A percentile compares a stretch with the other conserved stretches of the same genome.
Conservation (phyloP, 129 eudicot species). For the Heracleum sosnowskyi region DNA sequence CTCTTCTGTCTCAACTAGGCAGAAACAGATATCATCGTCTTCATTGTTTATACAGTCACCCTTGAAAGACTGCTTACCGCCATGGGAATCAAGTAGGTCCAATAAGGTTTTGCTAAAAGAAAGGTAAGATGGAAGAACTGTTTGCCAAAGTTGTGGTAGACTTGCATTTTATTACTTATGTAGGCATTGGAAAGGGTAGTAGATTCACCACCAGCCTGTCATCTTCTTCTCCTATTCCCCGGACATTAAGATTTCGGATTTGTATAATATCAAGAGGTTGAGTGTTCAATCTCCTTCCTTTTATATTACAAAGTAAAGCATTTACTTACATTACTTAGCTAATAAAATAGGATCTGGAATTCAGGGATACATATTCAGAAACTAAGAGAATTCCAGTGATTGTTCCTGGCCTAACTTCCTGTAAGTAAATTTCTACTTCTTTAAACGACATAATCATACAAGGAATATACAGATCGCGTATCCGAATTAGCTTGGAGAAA, state of each 20-base stretch:
- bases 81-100: conserved; percentile 48
- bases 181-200: conserved; percentile 11
- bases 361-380: conserved; percentile 15
- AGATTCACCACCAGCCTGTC: background rate
- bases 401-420: conserved; percentile 1
- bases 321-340: background rate
- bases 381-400: conserved; percentile 12
- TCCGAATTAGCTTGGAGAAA: conserved; percentile 40
- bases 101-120: conserved; percentile 29
- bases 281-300: background rate
- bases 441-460: conserved; percentile 21
- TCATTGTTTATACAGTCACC: conserved; percentile 67
- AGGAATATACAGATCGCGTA: conserved; percentile 31
- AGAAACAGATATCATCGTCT: conserved; percentile 58
- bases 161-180: background rate
- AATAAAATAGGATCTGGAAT: background rate
- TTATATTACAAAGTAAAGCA: background rate
- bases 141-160: background rate
- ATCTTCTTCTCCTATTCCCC: background rate
- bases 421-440: conserved; percentile 7
- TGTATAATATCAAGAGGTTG: background rate
- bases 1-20: conserved; percentile 66
- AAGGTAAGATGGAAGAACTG: background rate
- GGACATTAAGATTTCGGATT: background rate
- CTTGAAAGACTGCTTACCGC: conserved; percentile 62